phyloP scores from a whole-genome alignment of 495 filamentous ascomycete genomes.

The Trichoderma erinaceum region DNA sequence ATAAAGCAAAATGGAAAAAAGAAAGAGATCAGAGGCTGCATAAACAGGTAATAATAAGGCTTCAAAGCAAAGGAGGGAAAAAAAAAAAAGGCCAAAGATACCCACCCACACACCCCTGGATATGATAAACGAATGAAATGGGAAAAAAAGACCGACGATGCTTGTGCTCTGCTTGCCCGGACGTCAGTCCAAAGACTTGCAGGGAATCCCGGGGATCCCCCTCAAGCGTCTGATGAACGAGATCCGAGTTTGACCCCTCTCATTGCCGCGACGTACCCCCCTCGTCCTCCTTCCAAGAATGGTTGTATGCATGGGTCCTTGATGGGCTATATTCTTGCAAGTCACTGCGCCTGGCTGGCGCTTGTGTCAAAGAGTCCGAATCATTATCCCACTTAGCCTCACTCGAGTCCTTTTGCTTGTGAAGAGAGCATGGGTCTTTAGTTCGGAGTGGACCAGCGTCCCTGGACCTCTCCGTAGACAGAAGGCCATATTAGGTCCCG shows the following conservation, averaged over 20 bases:
- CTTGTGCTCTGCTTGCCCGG: background rate
- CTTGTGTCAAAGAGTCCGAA: conserved; percentile 6
- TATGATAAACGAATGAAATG: background rate
- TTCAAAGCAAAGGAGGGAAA: conserved; percentile 14
- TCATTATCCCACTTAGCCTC: conserved; percentile 1
- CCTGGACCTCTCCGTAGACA: conserved; percentile 28
- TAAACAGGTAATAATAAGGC: conserved; percentile 2
- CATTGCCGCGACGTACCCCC: conserved; percentile 32
- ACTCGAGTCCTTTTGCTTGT: conserved; percentile 10
- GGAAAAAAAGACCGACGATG: background rate
- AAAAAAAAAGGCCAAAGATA: background rate
- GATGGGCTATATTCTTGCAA: conserved; percentile 32
- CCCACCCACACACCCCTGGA: conserved; percentile 8
- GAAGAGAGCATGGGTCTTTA: conserved; percentile 9
- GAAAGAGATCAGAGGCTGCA: background rate
- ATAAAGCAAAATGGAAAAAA: background rate
- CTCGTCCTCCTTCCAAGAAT: conserved; percentile 46
- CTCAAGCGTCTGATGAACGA: conserved; percentile 13
- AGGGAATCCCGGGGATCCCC: conserved; percentile 7
- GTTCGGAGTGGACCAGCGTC: conserved; percentile 6
- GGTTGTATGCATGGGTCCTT: conserved; percentile 43
- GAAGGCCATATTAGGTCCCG: conserved; percentile 12
- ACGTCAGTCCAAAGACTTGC: conserved; percentile 10
- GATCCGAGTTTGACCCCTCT: conserved; percentile 10
- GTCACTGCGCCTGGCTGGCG: conserved; percentile 18